A percentile compares a stretch with the other conserved stretches of the same genome.
phyloP scores from a whole-genome alignment of 2,329 filamentous ascomycete species.

The Xylariaceae sp. region DNA sequence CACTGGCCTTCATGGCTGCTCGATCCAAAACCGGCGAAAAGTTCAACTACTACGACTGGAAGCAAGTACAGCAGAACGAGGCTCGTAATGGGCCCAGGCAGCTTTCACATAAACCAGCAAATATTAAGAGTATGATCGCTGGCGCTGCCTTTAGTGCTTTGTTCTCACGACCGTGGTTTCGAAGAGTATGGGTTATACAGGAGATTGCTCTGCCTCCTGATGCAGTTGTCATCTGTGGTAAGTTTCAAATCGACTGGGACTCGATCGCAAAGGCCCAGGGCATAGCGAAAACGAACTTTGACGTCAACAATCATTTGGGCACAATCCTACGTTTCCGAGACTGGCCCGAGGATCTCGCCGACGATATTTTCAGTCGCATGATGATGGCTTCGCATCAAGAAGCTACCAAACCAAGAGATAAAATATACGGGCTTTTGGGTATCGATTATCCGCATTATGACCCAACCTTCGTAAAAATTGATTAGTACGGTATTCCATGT shows the following conservation, averaged over 20 bases:
- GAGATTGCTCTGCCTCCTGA: slow-evolving; percentile 16
- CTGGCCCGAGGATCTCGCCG: slow-evolving; percentile 12
- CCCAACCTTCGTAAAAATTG: slow-evolving; percentile 12
- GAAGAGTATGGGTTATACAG: slow-evolving; percentile 23
- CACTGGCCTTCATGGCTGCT: slow-evolving; percentile 16
- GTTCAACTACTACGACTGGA: slow-evolving; percentile 20
- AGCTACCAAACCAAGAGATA: slow-evolving; percentile 21
- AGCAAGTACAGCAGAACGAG: slow-evolving; percentile 6
- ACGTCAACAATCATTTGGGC: slow-evolving; percentile 14
- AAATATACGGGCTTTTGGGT: slow-evolving; percentile 25
- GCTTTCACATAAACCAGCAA: neutral
- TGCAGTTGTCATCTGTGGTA: slow-evolving; percentile 19
- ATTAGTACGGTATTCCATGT: slow-evolving; percentile 15
- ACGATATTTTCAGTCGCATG: slow-evolving; percentile 15
- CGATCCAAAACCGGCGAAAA: slow-evolving; percentile 8
- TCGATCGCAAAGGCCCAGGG: slow-evolving; percentile 9
- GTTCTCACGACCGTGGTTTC: slow-evolving; percentile 24
- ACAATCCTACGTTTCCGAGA: slow-evolving; percentile 11
- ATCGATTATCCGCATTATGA: slow-evolving; percentile 1
- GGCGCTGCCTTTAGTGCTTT: slow-evolving; percentile 17
- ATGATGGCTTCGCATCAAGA: slow-evolving; percentile 21
- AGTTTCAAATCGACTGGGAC: slow-evolving; percentile 18
- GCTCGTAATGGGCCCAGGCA: too few species aligned
- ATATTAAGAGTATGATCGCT: neutral
- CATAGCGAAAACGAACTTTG: slow-evolving; percentile 10